Evolutionary conservation across 192 early-diverging fungal species (phyloP).

Genomic region (Lobosporangium transversale): DNA sequence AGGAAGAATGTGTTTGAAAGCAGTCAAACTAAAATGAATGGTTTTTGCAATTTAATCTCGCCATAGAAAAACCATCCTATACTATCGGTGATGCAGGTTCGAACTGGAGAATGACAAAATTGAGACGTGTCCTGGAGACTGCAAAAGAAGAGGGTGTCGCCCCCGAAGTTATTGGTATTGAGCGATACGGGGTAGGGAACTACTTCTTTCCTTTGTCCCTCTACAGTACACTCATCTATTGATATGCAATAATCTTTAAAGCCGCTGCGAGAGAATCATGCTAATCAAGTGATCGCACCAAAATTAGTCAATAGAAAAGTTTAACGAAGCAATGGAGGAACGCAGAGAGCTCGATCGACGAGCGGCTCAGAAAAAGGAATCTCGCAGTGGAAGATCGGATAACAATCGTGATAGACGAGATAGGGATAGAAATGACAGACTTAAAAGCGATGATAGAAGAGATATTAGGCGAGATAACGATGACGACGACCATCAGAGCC

Average conservation of each 20-base stretch:
- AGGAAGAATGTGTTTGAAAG: no score
- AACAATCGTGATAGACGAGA: constrained; percentile 16
- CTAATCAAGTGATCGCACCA: no score
- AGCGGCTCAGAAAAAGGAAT: constrained; percentile 17
- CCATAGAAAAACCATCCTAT: constrained; percentile 51
- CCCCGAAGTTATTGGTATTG: constrained; percentile 73
- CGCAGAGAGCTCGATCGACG: constrained; percentile 67
- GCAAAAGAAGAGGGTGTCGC: constrained; percentile 72
- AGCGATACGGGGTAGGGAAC: constrained; percentile 78
- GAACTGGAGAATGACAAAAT: constrained; percentile 85
- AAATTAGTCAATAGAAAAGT: constrained; percentile 71
- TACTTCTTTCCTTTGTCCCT: no score
- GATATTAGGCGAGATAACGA: constrained; percentile 8
- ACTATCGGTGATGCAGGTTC: constrained; percentile 66
- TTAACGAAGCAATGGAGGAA: constrained; percentile 72
- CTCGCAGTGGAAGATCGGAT: constrained; percentile 12
- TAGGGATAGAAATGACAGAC: constrained; percentile 10
- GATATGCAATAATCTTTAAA: no score
- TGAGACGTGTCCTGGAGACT: constrained; percentile 71
- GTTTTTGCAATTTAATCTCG: no score
- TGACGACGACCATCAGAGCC: constrained; percentile 10
- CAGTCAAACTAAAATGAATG: no score
- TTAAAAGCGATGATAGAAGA: not conserved
- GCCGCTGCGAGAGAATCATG: no score
- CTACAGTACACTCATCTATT: not conserved